Evolutionary conservation across 2,329 filamentous ascomycete species (phyloP), one percentile per base, ranked within the genome.

Genomic region (Chalaropsis thielavioides): DNA sequence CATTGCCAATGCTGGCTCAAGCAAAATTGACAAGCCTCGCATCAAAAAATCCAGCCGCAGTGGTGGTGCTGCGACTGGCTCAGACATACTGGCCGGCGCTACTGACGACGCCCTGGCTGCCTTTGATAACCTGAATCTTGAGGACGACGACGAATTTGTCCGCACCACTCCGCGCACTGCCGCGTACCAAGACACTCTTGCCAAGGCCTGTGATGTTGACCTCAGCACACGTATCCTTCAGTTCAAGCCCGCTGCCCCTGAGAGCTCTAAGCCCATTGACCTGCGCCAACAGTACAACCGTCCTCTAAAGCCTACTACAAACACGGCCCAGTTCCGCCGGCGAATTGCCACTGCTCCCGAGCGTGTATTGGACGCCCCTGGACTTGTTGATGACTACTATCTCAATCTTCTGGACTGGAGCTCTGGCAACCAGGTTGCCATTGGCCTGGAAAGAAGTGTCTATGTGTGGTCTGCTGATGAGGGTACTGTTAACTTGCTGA

Each of bases 321-420:
- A 83, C 71, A 87, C 90, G 61, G 90, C 92, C 40, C 91, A 96
- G 75, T 91, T 91, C 76, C 87, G 92, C 69, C 89, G 94, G 68
- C 89, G 92, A 71, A 90, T 99, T 67, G 88, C 94, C 63, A 96
- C 94, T 7, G 91, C 92, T 13, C 94, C 94, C 11, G 94, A 99
- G 77, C 89, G 94, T 69, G 94, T 99, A 15, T 84, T 99, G 31
- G 94, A 99, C 76, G 94, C 94, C 3, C 94, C 94, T 5, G 94
- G 92, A 65, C 84, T 99, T 63, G 88, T 97, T 68, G 94, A 99
- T 72, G 94, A 99, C 78, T 99, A 97, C 82, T 99, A 99, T 76
- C 88, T 99, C 71, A 99, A 99, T 80, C 82, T 99, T 46, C 85
- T 99, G 31, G 94, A 99, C 79, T 99, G 94, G 94, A 96, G 92